Evolutionary conservation across 768 basidiomycete species (phyloP).

Genomic region (Russula griseocarnosa): DNA sequence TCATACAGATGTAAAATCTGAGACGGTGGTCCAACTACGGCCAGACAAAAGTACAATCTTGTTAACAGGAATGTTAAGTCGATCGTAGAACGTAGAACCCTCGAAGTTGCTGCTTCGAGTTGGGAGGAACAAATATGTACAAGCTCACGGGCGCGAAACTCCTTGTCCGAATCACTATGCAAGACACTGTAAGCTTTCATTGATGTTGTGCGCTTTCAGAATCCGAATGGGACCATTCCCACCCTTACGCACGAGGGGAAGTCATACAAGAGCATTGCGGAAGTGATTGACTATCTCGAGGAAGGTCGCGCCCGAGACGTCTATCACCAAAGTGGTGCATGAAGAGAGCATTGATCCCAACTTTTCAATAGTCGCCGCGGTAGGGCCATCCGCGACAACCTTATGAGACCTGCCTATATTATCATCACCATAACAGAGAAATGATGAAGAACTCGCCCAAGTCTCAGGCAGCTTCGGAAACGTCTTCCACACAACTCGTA

Average conservation of each 20-base stretch:
- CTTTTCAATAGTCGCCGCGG: slow-evolving; percentile 43
- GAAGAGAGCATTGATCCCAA: slow-evolving; percentile 49
- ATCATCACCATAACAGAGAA: slow-evolving; percentile 35
- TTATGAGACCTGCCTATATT: neutral
- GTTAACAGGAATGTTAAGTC: no score
- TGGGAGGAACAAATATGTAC: no score
- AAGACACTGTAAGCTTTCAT: slow-evolving; percentile 4
- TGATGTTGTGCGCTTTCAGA: slow-evolving; percentile 12
- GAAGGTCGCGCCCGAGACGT: slow-evolving; percentile 37
- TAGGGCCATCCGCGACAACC: slow-evolving; percentile 29
- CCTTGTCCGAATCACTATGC: no score
- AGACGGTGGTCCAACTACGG: no score
- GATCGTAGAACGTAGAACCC: no score
- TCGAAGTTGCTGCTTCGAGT: neutral
- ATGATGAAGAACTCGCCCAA: slow-evolving; percentile 45
- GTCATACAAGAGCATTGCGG: slow-evolving; percentile 39
- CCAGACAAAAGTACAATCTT: no score
- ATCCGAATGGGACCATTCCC: slow-evolving; percentile 22
- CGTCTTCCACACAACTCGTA: slow-evolving; percentile 41
- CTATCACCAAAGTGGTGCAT: slow-evolving; percentile 42
- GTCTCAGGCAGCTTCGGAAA: slow-evolving; percentile 36
- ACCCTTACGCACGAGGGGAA: slow-evolving; percentile 8
- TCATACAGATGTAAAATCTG: no score
- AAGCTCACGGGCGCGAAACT: slow-evolving; percentile 13
- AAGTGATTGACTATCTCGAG: slow-evolving; percentile 43